These are phyloP conservation scores for Amesomyces nigricolor DNA, from an alignment of 2,329 filamentous ascomycete species.

Conservation along the genomic window DNA sequence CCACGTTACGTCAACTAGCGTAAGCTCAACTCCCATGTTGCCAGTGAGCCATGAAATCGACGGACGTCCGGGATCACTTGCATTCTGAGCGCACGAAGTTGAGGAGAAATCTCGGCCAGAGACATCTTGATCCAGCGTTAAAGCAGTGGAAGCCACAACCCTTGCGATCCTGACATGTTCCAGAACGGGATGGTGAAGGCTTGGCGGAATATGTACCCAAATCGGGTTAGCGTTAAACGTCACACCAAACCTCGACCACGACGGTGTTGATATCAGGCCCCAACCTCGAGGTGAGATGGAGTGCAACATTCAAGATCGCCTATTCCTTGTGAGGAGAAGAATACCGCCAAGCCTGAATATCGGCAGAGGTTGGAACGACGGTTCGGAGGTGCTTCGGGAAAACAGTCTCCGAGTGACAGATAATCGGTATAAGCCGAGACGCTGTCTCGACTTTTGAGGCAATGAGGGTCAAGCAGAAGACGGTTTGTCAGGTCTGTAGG, in stretches of 20 bases:
- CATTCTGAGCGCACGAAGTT: background rate
- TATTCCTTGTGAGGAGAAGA: constrained; percentile 3
- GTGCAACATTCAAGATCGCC: too few species aligned
- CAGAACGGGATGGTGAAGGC: background rate
- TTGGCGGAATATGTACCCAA: constrained; percentile 14
- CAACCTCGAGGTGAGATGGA: too few species aligned
- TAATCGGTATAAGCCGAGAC: background rate
- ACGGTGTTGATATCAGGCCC: background rate
- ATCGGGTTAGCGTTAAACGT: constrained; percentile 6
- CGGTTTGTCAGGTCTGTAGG: constrained; percentile 19
- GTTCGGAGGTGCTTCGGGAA: background rate
- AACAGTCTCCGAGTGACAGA: background rate
- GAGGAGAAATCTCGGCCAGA: too few species aligned
- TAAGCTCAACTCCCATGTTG: background rate
- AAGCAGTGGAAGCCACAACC: too few species aligned
- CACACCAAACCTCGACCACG: background rate
- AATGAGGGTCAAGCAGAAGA: constrained; percentile 21
- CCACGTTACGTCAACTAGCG: background rate
- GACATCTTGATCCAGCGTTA: background rate
- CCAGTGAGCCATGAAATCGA: background rate
- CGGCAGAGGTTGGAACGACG: background rate
- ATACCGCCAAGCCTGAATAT: constrained; percentile 11
- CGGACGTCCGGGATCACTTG: background rate
- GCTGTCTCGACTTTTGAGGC: background rate
- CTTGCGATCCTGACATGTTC: too few species aligned